Conservation (phyloP, 495 filamentous ascomycete species). For the Trichoderma virens region DNA sequence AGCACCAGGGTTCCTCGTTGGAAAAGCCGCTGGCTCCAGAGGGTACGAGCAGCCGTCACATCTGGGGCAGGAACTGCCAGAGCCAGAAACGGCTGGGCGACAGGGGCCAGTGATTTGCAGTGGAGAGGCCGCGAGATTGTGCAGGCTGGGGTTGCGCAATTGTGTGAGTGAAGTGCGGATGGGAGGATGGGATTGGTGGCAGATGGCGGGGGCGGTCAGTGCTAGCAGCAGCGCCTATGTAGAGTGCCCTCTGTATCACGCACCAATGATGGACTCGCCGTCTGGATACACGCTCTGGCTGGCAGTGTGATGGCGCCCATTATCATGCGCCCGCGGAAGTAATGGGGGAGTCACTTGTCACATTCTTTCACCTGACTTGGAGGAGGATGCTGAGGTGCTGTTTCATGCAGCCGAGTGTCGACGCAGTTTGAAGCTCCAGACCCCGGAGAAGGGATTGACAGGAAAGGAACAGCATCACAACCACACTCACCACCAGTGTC, state of each 20-base stretch:
- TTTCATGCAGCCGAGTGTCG: no score
- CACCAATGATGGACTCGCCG: background rate
- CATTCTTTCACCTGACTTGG: background rate
- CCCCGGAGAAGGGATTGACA: no score
- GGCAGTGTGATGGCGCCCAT: background rate
- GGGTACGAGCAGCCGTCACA: background rate
- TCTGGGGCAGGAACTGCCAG: background rate
- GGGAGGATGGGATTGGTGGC: background rate
- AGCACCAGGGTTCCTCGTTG: background rate
- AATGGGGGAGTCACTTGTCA: background rate
- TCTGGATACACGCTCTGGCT: background rate
- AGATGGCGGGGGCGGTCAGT: background rate
- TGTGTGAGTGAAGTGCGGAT: background rate
- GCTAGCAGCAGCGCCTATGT: slow-evolving; percentile 2
- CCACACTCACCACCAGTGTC: background rate
- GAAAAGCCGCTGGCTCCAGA: background rate
- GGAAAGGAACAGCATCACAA: no score
- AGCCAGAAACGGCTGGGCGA: background rate
- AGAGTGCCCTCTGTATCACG: background rate
- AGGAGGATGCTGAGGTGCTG: no score
- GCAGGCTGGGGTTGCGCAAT: background rate
- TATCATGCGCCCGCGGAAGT: background rate
- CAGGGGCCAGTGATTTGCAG: background rate
- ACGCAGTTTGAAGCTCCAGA: no score
- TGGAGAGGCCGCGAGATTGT: slow-evolving; percentile 4